Evolutionary conservation across 106 monocot genomes (phyloP), one percentile per base, ranked within the genome.

Genomic region (Amphibolis antarctica): DNA sequence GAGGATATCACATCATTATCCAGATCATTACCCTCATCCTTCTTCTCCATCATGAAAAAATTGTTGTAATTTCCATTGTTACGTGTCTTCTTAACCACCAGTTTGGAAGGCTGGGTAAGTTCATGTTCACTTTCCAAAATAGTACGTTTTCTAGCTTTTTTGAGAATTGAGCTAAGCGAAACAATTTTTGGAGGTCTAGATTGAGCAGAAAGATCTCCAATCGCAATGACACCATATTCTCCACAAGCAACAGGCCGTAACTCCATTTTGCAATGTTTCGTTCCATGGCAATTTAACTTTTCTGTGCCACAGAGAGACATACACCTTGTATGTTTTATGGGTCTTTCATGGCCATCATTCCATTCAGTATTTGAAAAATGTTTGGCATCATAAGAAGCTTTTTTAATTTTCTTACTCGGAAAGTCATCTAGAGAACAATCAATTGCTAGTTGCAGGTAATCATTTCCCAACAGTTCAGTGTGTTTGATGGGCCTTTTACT

Each of bases 201-300:
- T 30, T 72, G 44, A 73, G 62, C 76, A 64, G 42, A 63, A 28
- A 66, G 30, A 52, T 66, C 59, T 36, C 82, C 78, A 70, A 58
- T 73, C 10, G 64, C 75, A 74, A 93, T 93, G 44, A 93, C 68
- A 55, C 88, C 82, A 26, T 68, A 83, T 66, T 77, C 83, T 18
- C 85, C 88, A 69, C 81, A 80, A n/a, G 88, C 87, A 42, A 84
- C 62, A 75, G 87, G 92, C 51, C 59, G 87, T 42, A 55, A 46
- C 30, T 69, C 80, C 68, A 60, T 73, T 13, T 60, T 26, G 42
- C 9, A 23, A 28, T 29, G 69, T 54, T 44, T 60, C 25, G 9
- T 71, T 68, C 26, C 76, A 66, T 42, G 20, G 14, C 49, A 70
- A 49, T 58, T 12, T 44, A 71, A 70, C 22, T 60, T 77, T 53